Evolutionary conservation across 2,329 filamentous ascomycete species (phyloP).

Genomic region (Penicillium thymicola): DNA sequence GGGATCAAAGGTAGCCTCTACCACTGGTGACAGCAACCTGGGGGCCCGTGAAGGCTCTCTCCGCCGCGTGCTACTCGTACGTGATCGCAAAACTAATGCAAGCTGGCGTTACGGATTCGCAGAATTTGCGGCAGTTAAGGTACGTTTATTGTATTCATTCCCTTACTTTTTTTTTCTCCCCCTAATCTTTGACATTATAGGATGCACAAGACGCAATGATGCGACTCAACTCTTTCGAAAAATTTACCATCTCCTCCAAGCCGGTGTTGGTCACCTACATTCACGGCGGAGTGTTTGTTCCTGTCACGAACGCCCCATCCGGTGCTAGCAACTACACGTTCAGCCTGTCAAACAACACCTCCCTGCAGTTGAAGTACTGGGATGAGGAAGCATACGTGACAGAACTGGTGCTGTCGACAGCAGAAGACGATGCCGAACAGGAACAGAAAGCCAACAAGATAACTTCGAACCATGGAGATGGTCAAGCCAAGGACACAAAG

Average conservation of each 20-base stretch:
- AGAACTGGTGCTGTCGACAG: conserved; percentile 58
- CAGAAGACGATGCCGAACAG: conserved; percentile 41
- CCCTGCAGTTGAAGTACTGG: conserved; percentile 70
- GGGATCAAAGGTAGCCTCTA: conserved; percentile 52
- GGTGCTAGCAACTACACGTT: conserved; percentile 65
- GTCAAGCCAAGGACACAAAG: conserved; percentile 34
- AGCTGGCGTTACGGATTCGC: conserved; percentile 81
- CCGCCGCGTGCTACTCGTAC: conserved; percentile 71
- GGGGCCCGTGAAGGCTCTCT: conserved; percentile 73
- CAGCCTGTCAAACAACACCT: conserved; percentile 64
- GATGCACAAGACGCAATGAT: conserved; percentile 72
- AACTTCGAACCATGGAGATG: conserved; percentile 17
- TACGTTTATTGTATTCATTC: conserved; percentile 20
- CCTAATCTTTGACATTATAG: conserved; percentile 17
- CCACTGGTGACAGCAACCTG: conserved; percentile 57
- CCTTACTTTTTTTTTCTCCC: neutral
- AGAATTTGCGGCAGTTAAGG: conserved; percentile 71
- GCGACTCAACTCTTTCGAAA: conserved; percentile 68
- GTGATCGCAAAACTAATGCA: conserved; percentile 67
- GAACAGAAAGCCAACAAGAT: conserved; percentile 23
- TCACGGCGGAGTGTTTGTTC: conserved; percentile 80
- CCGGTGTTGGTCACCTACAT: conserved; percentile 71
- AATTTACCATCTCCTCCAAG: conserved; percentile 73
- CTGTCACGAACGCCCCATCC: conserved; percentile 60
- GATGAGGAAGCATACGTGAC: conserved; percentile 70